Evolutionary conservation across 2,329 filamentous ascomycete species (phyloP).

Genomic region (Fusarium sp.): DNA sequence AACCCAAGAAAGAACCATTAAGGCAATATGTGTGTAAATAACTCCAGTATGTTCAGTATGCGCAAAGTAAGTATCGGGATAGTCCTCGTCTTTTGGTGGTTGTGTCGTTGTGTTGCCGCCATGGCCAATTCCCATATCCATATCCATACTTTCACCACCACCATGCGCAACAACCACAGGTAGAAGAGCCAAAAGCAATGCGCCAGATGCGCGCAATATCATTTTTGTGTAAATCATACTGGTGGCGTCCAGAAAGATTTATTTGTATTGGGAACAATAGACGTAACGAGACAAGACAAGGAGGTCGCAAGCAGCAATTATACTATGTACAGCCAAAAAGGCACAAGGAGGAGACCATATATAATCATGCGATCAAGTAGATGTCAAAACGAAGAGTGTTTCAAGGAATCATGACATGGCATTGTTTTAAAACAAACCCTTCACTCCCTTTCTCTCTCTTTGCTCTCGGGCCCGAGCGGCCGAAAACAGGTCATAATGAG

Average conservation of each 20-base stretch:
- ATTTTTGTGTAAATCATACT: constrained; percentile 9
- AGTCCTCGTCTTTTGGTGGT: constrained; percentile 48
- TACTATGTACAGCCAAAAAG: neutral
- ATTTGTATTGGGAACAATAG: neutral
- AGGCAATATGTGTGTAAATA: constrained; percentile 76
- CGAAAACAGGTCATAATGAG: constrained; percentile 8
- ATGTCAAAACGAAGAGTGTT: constrained; percentile 13
- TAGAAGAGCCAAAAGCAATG: constrained; percentile 25
- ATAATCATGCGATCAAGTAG: constrained; percentile 23
- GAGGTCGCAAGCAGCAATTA: constrained; percentile 8
- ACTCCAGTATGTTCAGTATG: constrained; percentile 64
- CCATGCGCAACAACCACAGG: constrained; percentile 42
- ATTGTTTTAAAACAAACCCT: constrained; percentile 25
- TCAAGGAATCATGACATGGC: constrained; percentile 31
- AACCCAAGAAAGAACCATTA: constrained; percentile 80
- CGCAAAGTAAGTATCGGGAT: constrained; percentile 70
- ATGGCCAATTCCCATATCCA: constrained; percentile 16
- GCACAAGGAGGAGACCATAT: neutral
- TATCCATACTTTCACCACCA: constrained; percentile 27
- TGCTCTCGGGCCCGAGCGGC: neutral
- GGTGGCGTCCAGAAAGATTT: neutral
- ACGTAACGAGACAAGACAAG: neutral
- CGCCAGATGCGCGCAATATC: neutral
- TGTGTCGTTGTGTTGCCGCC: constrained; percentile 30
- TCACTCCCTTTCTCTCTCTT: neutral